Evolutionary conservation across 306 rosid genomes (phyloP).

Genomic region (Hippophae tibetana): DNA sequence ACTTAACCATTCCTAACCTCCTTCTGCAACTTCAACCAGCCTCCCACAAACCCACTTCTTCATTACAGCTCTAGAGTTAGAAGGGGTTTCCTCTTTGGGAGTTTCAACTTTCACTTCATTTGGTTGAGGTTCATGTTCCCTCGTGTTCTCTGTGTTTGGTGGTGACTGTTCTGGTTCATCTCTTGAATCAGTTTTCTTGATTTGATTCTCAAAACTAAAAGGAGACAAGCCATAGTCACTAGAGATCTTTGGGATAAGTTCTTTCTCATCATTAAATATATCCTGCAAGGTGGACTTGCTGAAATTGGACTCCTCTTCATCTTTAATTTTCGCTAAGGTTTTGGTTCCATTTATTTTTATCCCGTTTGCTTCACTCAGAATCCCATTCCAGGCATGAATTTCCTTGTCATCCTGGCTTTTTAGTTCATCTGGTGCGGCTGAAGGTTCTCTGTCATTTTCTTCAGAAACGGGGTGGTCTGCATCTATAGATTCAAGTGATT

Average conservation of each 20-base stretch:
- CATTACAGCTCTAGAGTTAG: conserved; percentile 25
- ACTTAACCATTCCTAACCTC: conserved; percentile 20
- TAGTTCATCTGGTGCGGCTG: conserved; percentile 26
- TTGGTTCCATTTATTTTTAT: conserved; percentile 45
- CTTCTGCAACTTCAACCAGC: conserved; percentile 61
- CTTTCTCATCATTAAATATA: conserved; percentile 30
- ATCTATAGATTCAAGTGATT: conserved; percentile 60
- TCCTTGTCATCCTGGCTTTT: conserved; percentile 16
- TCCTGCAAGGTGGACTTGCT: conserved; percentile 34
- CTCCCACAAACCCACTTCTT: conserved; percentile 89
- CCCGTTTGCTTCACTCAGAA: conserved; percentile 23
- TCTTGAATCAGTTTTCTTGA: conserved; percentile 19
- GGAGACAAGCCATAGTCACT: conserved; percentile 27
- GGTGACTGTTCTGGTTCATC: conserved; percentile 16
- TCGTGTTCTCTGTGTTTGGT: conserved; percentile 24
- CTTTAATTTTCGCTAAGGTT: conserved; percentile 21
- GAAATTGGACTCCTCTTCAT: conserved; percentile 29
- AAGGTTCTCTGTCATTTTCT: conserved; percentile 19
- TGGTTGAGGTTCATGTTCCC: conserved; percentile 22
- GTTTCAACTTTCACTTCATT: conserved; percentile 29
- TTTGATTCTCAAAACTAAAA: conserved; percentile 26
- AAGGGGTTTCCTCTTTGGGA: conserved; percentile 25
- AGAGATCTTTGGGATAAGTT: conserved; percentile 23
- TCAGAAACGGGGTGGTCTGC: conserved; percentile 18
- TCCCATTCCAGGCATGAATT: conserved; percentile 9